Percentiles rank a stretch among this genome's conserved stretches.
These are phyloP conservation scores for Blastobotrys muscicola DNA, from an alignment of 805 yeast species.

Conservation along the genomic window DNA sequence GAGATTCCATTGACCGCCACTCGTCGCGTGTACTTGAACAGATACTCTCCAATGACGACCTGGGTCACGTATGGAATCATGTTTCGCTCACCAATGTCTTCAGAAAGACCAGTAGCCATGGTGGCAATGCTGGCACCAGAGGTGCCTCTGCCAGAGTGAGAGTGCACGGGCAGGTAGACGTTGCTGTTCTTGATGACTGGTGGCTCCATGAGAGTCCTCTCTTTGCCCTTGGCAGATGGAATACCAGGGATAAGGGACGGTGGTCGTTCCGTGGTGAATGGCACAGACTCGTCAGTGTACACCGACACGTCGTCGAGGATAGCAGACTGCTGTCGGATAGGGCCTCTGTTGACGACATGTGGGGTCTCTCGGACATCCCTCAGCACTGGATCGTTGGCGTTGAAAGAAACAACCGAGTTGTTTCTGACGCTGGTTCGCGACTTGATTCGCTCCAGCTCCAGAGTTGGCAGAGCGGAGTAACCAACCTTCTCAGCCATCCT, in stretches of 20 bases:
- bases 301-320: constrained; percentile 9
- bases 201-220: too few species aligned
- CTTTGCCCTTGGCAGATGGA: not conserved
- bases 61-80: constrained; percentile 85
- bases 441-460: not conserved
- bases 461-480: not conserved
- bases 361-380: constrained; percentile 12
- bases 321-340: constrained; percentile 12
- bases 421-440: not conserved
- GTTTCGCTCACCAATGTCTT: constrained; percentile 35
- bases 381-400: constrained; percentile 4
- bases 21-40: constrained; percentile 75
- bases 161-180: too few species aligned
- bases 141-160: not conserved
- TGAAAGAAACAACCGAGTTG: not conserved
- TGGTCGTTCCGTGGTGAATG: not conserved
- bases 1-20: constrained; percentile 56
- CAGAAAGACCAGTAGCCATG: constrained; percentile 13
- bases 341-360: constrained; percentile 5
- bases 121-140: constrained; percentile 14
- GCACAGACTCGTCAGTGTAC: constrained; percentile 1
- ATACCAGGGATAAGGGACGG: not conserved
- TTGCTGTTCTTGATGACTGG: too few species aligned
- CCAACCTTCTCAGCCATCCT: not conserved
- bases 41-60: constrained; percentile 85